These are phyloP conservation scores for Ogataea trehaloabstinens DNA, from an alignment of 805 yeast genomes.

Conservation along the genomic window DNA sequence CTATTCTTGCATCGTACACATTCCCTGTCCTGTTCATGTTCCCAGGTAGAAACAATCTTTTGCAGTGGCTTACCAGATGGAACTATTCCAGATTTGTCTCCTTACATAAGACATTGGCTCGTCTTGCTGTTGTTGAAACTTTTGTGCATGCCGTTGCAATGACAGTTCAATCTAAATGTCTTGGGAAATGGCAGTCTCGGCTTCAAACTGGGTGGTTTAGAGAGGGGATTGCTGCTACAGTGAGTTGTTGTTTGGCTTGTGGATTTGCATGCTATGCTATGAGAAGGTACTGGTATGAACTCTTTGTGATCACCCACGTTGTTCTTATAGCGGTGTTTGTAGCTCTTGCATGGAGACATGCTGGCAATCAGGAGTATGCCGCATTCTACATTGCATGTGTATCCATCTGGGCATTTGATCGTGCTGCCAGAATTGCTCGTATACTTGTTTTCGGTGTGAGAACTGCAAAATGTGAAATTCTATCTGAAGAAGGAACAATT, in stretches of 20 bases:
- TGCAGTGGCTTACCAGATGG: slow-evolving; percentile 62
- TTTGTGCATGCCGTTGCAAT: slow-evolving; percentile 43
- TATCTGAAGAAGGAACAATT: slow-evolving; percentile 47
- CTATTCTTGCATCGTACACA: slow-evolving; percentile 45
- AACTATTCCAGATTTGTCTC: slow-evolving; percentile 50
- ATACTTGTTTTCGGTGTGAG: slow-evolving; percentile 36
- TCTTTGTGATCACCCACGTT: slow-evolving; percentile 58
- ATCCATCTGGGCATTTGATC: slow-evolving; percentile 55
- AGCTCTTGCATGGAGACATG: slow-evolving; percentile 59
- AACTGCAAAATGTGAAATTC: slow-evolving; percentile 36
- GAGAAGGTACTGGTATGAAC: slow-evolving; percentile 58
- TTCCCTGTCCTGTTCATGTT: slow-evolving; percentile 54
- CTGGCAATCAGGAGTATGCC: slow-evolving; percentile 34
- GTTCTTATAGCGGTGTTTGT: slow-evolving; percentile 51
- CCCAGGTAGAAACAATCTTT: slow-evolving; percentile 61
- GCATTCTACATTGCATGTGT: slow-evolving; percentile 36
- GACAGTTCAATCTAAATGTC: slow-evolving; percentile 22
- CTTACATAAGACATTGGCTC: slow-evolving; percentile 57
- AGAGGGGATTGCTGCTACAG: slow-evolving; percentile 37
- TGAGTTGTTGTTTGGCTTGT: slow-evolving; percentile 39
- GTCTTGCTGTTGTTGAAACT: slow-evolving; percentile 40
- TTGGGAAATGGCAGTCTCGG: slow-evolving; percentile 28
- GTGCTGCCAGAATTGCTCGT: slow-evolving; percentile 44
- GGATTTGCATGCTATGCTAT: slow-evolving; percentile 47
- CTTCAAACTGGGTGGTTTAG: slow-evolving; percentile 27